phyloP scores from a whole-genome alignment of 2,329 filamentous ascomycete species.

The Ceratocystis colombiana region DNA sequence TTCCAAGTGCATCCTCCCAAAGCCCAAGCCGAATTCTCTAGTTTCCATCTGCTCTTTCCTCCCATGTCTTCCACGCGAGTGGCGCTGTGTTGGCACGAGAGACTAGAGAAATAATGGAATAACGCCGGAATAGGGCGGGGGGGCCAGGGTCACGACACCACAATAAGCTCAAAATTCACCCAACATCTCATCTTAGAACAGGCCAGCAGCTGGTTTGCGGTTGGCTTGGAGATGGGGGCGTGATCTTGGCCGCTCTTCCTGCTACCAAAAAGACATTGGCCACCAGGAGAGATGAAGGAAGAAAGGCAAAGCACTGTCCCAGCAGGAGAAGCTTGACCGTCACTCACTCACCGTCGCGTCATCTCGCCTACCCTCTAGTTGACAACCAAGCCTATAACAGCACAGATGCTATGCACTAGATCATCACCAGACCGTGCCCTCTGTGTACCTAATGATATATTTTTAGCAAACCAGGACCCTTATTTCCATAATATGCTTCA shows the following conservation, averaged over 20 bases:
- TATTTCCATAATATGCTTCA: background rate
- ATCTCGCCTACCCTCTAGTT: background rate
- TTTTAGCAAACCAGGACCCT: background rate
- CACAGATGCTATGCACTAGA: background rate
- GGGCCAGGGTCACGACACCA: background rate
- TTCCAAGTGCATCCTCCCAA: background rate
- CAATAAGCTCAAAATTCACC: background rate
- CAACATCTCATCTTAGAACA: background rate
- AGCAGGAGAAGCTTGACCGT: background rate
- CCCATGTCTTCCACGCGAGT: conserved; percentile 17
- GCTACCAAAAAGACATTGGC: no score
- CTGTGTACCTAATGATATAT: background rate
- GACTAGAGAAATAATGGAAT: background rate
- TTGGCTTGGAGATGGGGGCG: no score
- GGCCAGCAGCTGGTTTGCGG: no score
- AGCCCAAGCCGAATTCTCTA: background rate
- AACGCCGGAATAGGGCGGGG: background rate
- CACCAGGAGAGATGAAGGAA: background rate
- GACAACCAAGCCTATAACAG: background rate
- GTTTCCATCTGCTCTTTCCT: background rate
- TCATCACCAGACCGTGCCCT: background rate
- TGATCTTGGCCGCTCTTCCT: no score
- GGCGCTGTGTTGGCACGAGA: conserved; percentile 6
- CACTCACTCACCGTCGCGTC: conserved; percentile 3
- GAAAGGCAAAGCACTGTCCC: background rate